phyloP scores from a whole-genome alignment of 352 stramenopile genomes.

The Globisporangium spiculum region DNA sequence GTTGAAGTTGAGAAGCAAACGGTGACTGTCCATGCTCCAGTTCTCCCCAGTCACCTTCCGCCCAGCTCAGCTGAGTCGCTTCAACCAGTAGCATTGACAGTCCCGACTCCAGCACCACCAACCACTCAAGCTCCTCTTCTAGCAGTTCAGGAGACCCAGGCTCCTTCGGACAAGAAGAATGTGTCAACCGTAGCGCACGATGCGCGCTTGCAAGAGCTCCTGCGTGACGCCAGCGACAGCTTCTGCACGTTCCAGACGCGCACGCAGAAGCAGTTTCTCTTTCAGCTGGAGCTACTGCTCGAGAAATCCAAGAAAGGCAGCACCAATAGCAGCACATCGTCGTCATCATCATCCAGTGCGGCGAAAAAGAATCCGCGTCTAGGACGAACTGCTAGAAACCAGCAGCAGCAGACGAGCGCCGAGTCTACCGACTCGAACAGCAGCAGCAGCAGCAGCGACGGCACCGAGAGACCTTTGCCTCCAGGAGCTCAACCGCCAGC shows the following conservation, averaged over 20 bases:
- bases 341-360: background rate
- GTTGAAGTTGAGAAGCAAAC: background rate
- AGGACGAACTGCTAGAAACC: background rate
- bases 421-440: background rate
- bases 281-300: slow-evolving; percentile 17
- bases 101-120: background rate
- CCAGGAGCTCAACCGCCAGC: background rate
- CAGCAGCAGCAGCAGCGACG: background rate
- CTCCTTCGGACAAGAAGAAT: background rate
- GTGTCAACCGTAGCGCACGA: background rate
- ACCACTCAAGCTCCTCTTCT: background rate
- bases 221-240: background rate
- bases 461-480: background rate
- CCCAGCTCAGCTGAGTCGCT: background rate
- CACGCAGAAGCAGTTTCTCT: slow-evolving; percentile 20
- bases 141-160: background rate
- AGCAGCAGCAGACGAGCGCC: background rate
- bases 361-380: background rate
- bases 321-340: background rate
- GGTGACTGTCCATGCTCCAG: background rate
- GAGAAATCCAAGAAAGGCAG: slow-evolving; percentile 10
- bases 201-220: slow-evolving; percentile 7
- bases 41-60: background rate
- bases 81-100: background rate
- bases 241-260: slow-evolving; percentile 12